Evolutionary conservation across 2,329 filamentous ascomycete species (phyloP).

Genomic region (Ampelomyces quisqualis): DNA sequence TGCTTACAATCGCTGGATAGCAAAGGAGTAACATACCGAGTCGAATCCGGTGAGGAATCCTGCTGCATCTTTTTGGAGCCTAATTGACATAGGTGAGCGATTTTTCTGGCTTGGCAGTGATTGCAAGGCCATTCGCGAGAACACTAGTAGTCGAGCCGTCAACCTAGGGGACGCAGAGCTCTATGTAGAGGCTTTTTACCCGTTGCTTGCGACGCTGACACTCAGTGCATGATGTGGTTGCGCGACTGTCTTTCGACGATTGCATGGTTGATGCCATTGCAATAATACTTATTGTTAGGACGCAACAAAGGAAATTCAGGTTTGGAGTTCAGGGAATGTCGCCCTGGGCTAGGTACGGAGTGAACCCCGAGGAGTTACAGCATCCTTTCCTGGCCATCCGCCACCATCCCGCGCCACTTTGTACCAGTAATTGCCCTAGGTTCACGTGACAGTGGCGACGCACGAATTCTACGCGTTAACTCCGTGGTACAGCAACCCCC

Average conservation of each 20-base stretch:
- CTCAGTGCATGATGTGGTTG: slow-evolving; percentile 47
- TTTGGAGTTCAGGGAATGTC: no score
- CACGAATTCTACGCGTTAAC: no score
- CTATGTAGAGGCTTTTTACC: no score
- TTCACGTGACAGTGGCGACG: no score
- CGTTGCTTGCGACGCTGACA: slow-evolving; percentile 56
- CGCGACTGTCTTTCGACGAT: slow-evolving; percentile 25
- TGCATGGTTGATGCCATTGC: slow-evolving; percentile 20
- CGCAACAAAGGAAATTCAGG: not conserved
- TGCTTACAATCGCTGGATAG: slow-evolving; percentile 1
- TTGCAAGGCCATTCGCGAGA: slow-evolving; percentile 55
- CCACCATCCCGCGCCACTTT: no score
- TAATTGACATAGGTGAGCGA: slow-evolving; percentile 54
- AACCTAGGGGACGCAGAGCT: no score
- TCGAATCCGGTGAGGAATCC: slow-evolving; percentile 19
- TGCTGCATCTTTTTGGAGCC: slow-evolving; percentile 36
- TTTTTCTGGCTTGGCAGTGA: slow-evolving; percentile 51
- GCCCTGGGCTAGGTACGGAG: no score
- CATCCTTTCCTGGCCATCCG: no score
- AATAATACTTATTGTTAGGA: no score
- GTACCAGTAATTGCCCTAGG: no score
- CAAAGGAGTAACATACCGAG: slow-evolving; percentile 16
- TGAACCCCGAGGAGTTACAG: no score
- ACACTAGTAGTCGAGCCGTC: slow-evolving; percentile 43
- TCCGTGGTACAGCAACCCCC: no score